phyloP scores from a whole-genome alignment of 192 early-diverging fungal species.

The Diversispora epigaea region DNA sequence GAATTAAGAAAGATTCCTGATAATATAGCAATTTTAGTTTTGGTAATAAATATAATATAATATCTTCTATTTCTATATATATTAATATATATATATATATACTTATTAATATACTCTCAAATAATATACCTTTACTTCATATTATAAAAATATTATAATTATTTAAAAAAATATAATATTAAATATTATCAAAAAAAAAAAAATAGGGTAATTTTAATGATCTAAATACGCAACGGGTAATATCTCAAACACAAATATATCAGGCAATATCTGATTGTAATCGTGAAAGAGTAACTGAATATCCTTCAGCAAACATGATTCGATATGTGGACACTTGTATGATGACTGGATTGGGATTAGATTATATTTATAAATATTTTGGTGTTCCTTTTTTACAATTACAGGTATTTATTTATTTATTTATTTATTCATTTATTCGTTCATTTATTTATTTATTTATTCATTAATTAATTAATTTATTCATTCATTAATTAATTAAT shows the following conservation, averaged over 20 bases:
- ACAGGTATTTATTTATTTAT: conserved; percentile 38
- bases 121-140: no score
- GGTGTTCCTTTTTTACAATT: conserved; percentile 59
- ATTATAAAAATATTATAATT: no score
- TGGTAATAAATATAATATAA: conserved; percentile 38
- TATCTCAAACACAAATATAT: conserved; percentile 7
- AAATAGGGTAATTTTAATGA: conserved; percentile 45
- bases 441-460: no score
- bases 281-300: background rate
- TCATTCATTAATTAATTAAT: background rate
- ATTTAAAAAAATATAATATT: no score
- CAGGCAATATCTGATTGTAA: conserved; percentile 18
- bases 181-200: background rate
- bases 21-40: conserved; percentile 47
- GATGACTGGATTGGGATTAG: conserved; percentile 51
- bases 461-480: no score
- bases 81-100: background rate
- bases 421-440: no score
- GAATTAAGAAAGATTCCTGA: conserved; percentile 46
- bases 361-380: conserved; percentile 55
- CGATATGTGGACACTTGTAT: conserved; percentile 56
- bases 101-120: background rate
- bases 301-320: conserved; percentile 47
- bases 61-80: background rate
- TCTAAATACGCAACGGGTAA: conserved; percentile 18